Conservation (phyloP, 1,284 basidiomycete species). For the Cutaneotrichosporon sp. region DNA sequence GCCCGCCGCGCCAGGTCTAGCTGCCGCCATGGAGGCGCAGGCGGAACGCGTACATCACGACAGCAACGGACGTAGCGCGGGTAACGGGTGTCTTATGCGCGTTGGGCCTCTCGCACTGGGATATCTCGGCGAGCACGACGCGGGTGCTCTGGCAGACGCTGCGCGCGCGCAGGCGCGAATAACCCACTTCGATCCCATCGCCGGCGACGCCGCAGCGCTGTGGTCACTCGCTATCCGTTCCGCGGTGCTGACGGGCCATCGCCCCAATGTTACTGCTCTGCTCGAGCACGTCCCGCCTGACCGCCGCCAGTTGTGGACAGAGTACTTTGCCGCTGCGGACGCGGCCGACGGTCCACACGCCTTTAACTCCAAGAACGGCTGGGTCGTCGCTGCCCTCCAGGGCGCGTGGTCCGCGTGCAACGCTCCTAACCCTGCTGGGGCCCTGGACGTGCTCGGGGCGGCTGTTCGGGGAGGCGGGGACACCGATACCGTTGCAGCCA, state of each 20-base stretch:
- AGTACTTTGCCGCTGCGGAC: slow-evolving; percentile 1
- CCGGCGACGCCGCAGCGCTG: slow-evolving; percentile 5
- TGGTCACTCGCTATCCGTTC: slow-evolving; percentile 4
- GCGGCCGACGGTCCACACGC: neutral
- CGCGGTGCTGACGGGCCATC: slow-evolving; percentile 2
- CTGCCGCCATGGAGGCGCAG: neutral
- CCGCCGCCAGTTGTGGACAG: neutral
- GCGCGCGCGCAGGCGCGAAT: slow-evolving; percentile 1
- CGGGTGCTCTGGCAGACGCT: neutral
- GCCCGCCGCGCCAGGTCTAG: too few relatives aligned
- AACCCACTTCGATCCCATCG: slow-evolving; percentile 4
- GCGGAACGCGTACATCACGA: neutral
- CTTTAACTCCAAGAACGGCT: neutral
- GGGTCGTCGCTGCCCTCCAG: slow-evolving; percentile 7
- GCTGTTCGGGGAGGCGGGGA: slow-evolving; percentile 2
- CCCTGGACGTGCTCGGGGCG: neutral
- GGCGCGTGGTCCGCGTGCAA: neutral
- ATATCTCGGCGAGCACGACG: neutral
- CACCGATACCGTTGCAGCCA: slow-evolving; percentile 9
- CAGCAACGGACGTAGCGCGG: neutral
- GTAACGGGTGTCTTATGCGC: slow-evolving; percentile 7
- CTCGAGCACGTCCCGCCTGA: neutral
- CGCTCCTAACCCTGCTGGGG: neutral
- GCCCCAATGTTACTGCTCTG: neutral
- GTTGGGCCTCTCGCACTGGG: slow-evolving; percentile 3